A percentile compares a stretch with the other conserved stretches of the same genome.
These are phyloP conservation scores for Blastobotrys peoriensis DNA, from an alignment of 805 yeast genomes.

Conservation along the genomic window DNA sequence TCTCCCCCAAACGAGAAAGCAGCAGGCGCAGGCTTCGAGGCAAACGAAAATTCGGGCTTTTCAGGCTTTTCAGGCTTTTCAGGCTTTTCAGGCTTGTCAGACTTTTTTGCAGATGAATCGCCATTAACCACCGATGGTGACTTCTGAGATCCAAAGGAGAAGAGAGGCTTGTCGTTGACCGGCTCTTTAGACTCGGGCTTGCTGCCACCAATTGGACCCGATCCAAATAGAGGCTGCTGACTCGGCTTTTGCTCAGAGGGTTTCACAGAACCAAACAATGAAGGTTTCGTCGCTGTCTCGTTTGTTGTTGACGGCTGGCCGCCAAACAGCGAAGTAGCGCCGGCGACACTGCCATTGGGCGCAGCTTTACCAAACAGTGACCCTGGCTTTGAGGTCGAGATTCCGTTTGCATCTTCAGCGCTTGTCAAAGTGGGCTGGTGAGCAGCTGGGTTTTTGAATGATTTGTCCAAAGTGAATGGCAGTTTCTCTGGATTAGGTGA, in stretches of 20 bases:
- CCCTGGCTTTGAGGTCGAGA: conserved; percentile 1
- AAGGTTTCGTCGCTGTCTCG: too few relatives aligned
- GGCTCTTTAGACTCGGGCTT: too few relatives aligned
- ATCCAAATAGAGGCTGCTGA: too few relatives aligned
- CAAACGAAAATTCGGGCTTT: conserved; percentile 11
- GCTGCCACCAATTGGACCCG: too few relatives aligned
- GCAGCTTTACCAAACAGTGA: conserved; percentile 6
- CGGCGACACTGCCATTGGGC: too few relatives aligned
- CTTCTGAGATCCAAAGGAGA: conserved; percentile 10
- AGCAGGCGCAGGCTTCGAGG: too few relatives aligned
- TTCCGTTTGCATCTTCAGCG: conserved; percentile 8
- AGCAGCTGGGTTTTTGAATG: conserved; percentile 1
- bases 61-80: conserved; percentile 6
- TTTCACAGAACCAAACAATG: too few relatives aligned
- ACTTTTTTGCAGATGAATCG: not conserved
- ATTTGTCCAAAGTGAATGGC: not conserved
- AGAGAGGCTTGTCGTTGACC: conserved; percentile 9
- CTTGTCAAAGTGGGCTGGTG: not conserved
- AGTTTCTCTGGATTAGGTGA: not conserved
- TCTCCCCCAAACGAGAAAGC: too few relatives aligned
- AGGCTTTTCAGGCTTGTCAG: conserved; percentile 1
- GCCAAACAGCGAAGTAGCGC: too few relatives aligned
- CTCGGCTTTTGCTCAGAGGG: too few relatives aligned
- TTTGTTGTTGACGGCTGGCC: too few relatives aligned
- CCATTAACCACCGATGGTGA: not conserved